Evolutionary conservation across 345 rosid genomes (phyloP).

Genomic region (Gossypium australe): DNA sequence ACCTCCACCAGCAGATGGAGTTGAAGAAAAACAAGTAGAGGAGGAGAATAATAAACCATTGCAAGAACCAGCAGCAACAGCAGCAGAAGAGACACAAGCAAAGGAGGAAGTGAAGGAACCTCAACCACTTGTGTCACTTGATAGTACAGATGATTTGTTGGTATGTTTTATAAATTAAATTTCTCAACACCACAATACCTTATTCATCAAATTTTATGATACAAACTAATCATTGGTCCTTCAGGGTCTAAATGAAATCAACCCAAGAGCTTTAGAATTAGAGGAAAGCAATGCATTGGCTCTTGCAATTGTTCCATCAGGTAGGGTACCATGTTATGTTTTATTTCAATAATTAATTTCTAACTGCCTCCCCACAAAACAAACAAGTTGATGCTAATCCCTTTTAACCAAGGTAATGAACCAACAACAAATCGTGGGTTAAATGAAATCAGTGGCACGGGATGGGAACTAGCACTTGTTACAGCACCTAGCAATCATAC

Average conservation of each 20-base stretch:
- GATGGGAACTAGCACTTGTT: slow-evolving; percentile 97
- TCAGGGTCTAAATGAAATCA: slow-evolving; percentile 72
- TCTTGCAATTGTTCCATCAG: slow-evolving; percentile 76
- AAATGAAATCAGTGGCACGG: slow-evolving; percentile 53
- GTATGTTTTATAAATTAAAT: slow-evolving; percentile 26
- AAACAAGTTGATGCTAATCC: too few relatives aligned
- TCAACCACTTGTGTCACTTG: slow-evolving; percentile 47
- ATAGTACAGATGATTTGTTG: slow-evolving; percentile 54
- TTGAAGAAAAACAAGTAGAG: slow-evolving; percentile 35
- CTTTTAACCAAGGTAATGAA: slow-evolving; percentile 33
- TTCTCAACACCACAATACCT: not conserved
- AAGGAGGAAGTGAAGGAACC: slow-evolving; percentile 39
- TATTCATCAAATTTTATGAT: not conserved
- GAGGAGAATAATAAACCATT: slow-evolving; percentile 35
- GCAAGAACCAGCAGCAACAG: slow-evolving; percentile 6
- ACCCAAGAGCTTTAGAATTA: slow-evolving; percentile 66
- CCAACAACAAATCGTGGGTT: slow-evolving; percentile 39
- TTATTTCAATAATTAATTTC: too few relatives aligned
- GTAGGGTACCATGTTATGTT: slow-evolving; percentile 22
- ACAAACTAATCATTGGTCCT: not conserved
- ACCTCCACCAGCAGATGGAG: slow-evolving; percentile 37
- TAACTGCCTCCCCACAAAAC: too few relatives aligned
- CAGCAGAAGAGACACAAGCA: slow-evolving; percentile 37
- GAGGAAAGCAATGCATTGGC: slow-evolving; percentile 85
- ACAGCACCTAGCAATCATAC: slow-evolving; percentile 54